phyloP scores from a whole-genome alignment of 2,329 filamentous ascomycete genomes.

The Exserohilum turcica region DNA sequence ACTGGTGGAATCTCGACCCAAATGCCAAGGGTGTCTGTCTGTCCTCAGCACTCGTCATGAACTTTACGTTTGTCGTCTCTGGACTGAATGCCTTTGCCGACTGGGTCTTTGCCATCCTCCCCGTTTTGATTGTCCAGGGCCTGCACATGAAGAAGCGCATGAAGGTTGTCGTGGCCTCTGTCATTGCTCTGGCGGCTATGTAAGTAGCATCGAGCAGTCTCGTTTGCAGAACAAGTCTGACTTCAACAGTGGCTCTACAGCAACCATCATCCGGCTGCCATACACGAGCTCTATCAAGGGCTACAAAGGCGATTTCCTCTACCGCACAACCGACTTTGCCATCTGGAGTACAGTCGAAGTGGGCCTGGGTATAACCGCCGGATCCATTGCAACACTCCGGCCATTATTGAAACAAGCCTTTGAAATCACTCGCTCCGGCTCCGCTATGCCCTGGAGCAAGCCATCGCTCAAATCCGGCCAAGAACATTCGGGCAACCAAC shows the following conservation, averaged over 20 bases:
- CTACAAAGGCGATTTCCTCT: constrained; percentile 41
- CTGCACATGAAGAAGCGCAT: constrained; percentile 60
- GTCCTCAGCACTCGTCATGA: constrained; percentile 54
- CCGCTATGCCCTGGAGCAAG: constrained; percentile 25
- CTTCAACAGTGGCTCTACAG: constrained; percentile 46
- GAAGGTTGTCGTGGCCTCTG: constrained; percentile 58
- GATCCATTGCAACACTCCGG: constrained; percentile 35
- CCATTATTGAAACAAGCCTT: constrained; percentile 31
- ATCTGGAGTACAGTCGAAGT: constrained; percentile 40
- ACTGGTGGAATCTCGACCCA: constrained; percentile 55
- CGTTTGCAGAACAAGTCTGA: constrained; percentile 9
- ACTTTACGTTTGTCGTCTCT: constrained; percentile 52
- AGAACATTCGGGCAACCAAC: constrained; percentile 12
- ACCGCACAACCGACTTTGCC: constrained; percentile 37
- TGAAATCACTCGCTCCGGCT: constrained; percentile 16
- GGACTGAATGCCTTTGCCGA: constrained; percentile 37
- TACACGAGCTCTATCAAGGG: constrained; percentile 33
- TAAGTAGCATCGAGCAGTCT: constrained; percentile 17
- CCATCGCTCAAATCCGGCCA: constrained; percentile 12
- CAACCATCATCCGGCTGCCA: constrained; percentile 37
- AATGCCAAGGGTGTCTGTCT: constrained; percentile 49
- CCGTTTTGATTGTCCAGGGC: constrained; percentile 58
- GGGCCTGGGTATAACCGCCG: constrained; percentile 36
- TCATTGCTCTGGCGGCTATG: constrained; percentile 56
- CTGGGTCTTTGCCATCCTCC: constrained; percentile 38